These are phyloP conservation scores for Globisporangium carolinianum DNA, from an alignment of 352 stramenopile species.

Conservation along the genomic window DNA sequence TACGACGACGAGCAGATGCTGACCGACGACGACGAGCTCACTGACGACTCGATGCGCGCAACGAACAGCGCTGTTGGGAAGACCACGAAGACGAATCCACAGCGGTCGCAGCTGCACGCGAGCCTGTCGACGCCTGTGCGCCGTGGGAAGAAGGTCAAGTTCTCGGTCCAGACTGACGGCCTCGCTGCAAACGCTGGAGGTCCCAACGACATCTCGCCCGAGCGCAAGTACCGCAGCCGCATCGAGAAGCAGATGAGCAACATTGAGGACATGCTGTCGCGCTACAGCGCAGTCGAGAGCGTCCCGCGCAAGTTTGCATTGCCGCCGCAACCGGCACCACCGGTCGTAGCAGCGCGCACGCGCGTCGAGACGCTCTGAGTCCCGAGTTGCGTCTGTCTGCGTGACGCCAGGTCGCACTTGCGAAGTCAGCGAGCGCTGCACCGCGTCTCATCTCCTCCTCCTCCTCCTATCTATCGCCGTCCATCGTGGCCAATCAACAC, in stretches of 20 bases:
- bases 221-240: constrained; percentile 17
- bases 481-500: too few species aligned
- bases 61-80: background rate
- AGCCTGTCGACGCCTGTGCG: constrained; percentile 2
- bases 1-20: background rate
- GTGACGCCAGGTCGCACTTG: too few species aligned
- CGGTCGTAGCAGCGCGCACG: background rate
- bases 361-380: constrained; percentile 3
- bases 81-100: background rate
- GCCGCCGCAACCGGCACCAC: background rate
- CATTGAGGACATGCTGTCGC: constrained; percentile 18
- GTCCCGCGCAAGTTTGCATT: background rate
- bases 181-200: background rate
- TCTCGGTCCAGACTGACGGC: background rate
- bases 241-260: constrained; percentile 17
- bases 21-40: constrained; percentile 1
- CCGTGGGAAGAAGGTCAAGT: constrained; percentile 11
- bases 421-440: too few species aligned
- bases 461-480: too few species aligned
- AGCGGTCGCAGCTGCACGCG: constrained; percentile 1
- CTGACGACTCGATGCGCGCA: background rate
- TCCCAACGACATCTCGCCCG: constrained; percentile 10
- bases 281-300: background rate
- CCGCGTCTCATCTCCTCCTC: too few species aligned
- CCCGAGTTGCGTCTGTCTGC: too few species aligned